Conservation (phyloP, 495 filamentous ascomycete species). For the Xylaria castorea region DNA sequence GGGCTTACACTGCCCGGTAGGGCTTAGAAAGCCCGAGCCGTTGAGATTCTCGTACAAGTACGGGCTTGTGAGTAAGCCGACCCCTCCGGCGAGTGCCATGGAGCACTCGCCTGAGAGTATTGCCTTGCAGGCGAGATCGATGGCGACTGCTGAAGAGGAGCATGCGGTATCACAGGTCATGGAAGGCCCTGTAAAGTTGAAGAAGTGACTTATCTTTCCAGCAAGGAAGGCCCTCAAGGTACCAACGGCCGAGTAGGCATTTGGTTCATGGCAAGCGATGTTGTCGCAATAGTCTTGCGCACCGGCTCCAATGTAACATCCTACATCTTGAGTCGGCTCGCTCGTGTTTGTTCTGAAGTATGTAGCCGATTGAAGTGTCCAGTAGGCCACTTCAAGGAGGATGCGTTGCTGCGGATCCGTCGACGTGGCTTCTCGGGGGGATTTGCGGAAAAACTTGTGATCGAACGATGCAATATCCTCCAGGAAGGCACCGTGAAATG, state of each 20-base stretch:
- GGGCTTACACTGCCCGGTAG: constrained; percentile 40
- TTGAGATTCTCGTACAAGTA: constrained; percentile 46
- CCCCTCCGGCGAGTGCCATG: constrained; percentile 51
- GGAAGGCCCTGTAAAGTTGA: constrained; percentile 59
- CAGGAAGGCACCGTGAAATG: constrained; percentile 41
- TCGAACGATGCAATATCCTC: constrained; percentile 49
- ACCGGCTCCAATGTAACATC: constrained; percentile 44
- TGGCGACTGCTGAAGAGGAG: constrained; percentile 56
- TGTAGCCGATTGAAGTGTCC: constrained; percentile 52
- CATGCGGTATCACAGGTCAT: constrained; percentile 65
- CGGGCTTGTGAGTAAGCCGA: constrained; percentile 34
- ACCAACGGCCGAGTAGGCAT: constrained; percentile 39
- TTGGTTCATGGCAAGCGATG: constrained; percentile 37
- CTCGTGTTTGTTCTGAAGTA: constrained; percentile 28
- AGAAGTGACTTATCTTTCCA: constrained; percentile 52
- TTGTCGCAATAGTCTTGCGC: constrained; percentile 43
- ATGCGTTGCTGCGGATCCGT: constrained; percentile 58
- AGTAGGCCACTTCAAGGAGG: constrained; percentile 54
- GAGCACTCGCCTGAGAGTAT: constrained; percentile 50
- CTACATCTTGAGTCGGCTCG: constrained; percentile 33
- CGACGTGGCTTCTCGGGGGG: constrained; percentile 48
- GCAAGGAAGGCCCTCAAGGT: constrained; percentile 39
- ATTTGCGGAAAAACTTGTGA: constrained; percentile 59
- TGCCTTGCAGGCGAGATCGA: constrained; percentile 52
- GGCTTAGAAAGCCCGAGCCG: constrained; percentile 49